Base-by-base conservation (phyloP, 768 basidiomycete species). In the Pleurotus ostreatus region DNA sequence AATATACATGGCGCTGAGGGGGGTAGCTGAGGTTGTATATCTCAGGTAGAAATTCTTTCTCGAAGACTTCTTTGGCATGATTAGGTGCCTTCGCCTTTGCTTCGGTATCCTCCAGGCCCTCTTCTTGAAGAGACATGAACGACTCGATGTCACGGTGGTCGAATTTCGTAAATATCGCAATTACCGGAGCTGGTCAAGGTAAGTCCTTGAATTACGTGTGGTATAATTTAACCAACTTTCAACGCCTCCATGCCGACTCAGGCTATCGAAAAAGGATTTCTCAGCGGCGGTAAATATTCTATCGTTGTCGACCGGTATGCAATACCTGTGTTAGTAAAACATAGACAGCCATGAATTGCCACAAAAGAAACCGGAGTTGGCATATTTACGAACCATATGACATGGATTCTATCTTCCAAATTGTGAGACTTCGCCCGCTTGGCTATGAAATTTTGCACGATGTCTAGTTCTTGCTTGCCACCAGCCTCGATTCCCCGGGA, bases 401-500 rank as follows among this genome's bases (percentile, higher is more conserved):
- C 46, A 49, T 62, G 61, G 5, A 62, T n/a, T 48, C 49, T 45
- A 9, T 62, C 43, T n/a, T 59, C 37, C 7, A 62, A 16, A 15
- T 49, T 30, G 4, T 39, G 23, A 4, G 26, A 46, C n/a, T 40
- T 20, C 2, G 45, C 39, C 9, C 56, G 56, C 3, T 54, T 46
- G 22, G 37, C 49, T 13, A 63, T 63, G 46, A 63, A 63, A 5
- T 52, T 25, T 20, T 53, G 56, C 8, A 63, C 46, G n/a, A 40
- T 53, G 3, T 59, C 49, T 8, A 59, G 9, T 45, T 63, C 62
- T 7, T 47, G 22, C 8, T 16, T 41, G 9, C 48, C 46, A 9
- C 64, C 64, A 22, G 62, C 61, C 59, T 65, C 64, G 25, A 65
- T 58, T n/a, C 65, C 64, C 22, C 55, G 44, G 4, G 64, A 65